Conservation (phyloP, 495 filamentous ascomycete species). For the Letharia columbiana region DNA sequence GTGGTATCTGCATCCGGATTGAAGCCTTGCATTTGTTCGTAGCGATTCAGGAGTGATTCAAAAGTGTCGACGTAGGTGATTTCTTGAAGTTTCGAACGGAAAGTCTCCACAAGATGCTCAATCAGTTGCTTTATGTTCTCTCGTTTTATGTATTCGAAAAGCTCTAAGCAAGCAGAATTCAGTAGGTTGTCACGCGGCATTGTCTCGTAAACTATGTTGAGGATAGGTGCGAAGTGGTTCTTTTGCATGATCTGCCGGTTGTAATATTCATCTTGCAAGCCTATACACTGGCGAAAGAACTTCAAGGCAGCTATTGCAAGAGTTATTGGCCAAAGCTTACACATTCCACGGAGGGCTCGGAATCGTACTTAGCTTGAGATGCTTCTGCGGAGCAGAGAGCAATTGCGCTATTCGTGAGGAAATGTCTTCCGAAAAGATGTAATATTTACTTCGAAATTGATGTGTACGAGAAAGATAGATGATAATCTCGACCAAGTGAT, state of each 20-base stretch:
- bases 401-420: constrained; percentile 75
- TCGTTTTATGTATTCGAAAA: constrained; percentile 85
- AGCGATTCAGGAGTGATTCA: constrained; percentile 60
- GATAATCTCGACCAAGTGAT: constrained; percentile 87
- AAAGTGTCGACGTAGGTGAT: constrained; percentile 89
- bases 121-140: constrained; percentile 78
- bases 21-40: constrained; percentile 73
- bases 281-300: constrained; percentile 84
- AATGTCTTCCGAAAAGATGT: constrained; percentile 73
- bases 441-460: constrained; percentile 74
- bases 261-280: constrained; percentile 87
- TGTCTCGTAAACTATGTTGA: constrained; percentile 79
- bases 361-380: constrained; percentile 74
- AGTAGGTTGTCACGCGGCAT: constrained; percentile 95
- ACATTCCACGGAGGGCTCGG: constrained; percentile 11
- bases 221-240: constrained; percentile 75
- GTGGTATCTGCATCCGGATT: constrained; percentile 48
- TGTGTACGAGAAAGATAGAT: constrained; percentile 93
- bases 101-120: constrained; percentile 78
- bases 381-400: constrained; percentile 78
- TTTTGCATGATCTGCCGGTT: constrained; percentile 78
- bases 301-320: constrained; percentile 65
- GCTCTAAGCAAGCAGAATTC: constrained; percentile 90
- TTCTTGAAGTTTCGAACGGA: constrained; percentile 67
- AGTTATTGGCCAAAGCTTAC: constrained; percentile 9